Base-by-base conservation (phyloP, 371 early-diverging fungal species). In the Parasitella parasitica region DNA sequence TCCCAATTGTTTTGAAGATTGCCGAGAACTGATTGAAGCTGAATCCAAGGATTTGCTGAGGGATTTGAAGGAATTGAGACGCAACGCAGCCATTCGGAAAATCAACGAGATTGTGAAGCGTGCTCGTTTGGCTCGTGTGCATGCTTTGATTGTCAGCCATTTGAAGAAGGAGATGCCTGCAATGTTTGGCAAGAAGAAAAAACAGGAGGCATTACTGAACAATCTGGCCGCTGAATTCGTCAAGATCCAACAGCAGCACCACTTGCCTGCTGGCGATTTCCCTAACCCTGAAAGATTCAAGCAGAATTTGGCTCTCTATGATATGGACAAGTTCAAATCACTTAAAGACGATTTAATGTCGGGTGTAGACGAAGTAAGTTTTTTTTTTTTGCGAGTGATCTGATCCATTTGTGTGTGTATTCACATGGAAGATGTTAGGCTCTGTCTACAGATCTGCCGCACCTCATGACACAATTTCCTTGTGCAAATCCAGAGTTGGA, bases 51-150 rank as follows among this genome's bases (percentile, higher is more conserved):
- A 95, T 67, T 67, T 95, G 36, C 64, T 95, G 50, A 75, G 80
- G 24, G 93, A 93, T 70, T 71, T 95, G 8, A 84, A 85, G 54
- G 82, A 84, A 30, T 72, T 95, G 30, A 90, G 96, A 24, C 76
- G 89, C 54, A 94, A 92, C 69, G 90, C 95, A 1, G 87, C 91
- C n/a, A 82, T 94, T 48, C 85, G 95, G n/a, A 91, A 92, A 38
- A 84, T 95, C 38, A 95, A 95, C 69, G 94, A 95, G 61, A 93
- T 95, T 57, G 94, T 95, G 38, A 95, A 95, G 70, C 82, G 95
- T 13, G 89, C 94, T 2, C 81, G 93, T 15, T 69, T 92, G 54
- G 94, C 94, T n/a, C 81, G 78, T 22, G 86, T 86, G 59, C 95
- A 95, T 68, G 95, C 94, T 8, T 78, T 89, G 59, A 92, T 95